Percentiles rank a stretch among this genome's conserved stretches.
Evolutionary conservation across 2,329 filamentous ascomycete species (phyloP).

Genomic region (Paraphoma chrysanthemicola): DNA sequence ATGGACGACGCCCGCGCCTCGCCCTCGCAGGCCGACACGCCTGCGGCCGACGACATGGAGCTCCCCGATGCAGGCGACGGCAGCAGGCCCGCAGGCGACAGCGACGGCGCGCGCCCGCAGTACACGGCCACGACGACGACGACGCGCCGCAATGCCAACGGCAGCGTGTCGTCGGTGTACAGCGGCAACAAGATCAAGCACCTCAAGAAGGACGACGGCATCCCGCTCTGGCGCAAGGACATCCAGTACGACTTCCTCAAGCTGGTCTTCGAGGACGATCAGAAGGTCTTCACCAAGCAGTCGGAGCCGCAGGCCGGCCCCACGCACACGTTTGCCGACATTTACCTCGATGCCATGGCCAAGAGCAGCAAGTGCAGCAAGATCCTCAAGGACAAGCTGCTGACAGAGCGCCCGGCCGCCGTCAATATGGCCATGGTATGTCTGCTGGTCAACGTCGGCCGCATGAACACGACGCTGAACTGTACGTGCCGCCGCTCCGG

Average conservation of each 20-base stretch:
- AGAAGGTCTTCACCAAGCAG: slow-evolving; percentile 85
- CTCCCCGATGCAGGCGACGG: background rate
- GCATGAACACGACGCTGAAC: slow-evolving; percentile 99
- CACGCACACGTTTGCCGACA: slow-evolving; percentile 80
- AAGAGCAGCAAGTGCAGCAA: slow-evolving; percentile 99
- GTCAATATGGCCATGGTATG: slow-evolving; percentile 99
- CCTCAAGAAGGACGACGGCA: slow-evolving; percentile 87
- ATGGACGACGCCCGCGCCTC: slow-evolving; percentile 44
- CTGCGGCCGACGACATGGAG: slow-evolving; percentile 42
- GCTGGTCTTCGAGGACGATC: slow-evolving; percentile 78
- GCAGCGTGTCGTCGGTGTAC: slow-evolving; percentile 70
- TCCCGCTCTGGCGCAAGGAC: slow-evolving; percentile 84
- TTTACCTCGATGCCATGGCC: slow-evolving; percentile 99
- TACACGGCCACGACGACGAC: slow-evolving; percentile 59
- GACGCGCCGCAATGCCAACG: slow-evolving; percentile 68
- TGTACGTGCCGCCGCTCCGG: slow-evolving; percentile 64
- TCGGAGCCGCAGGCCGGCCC: slow-evolving; percentile 79
- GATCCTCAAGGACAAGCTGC: slow-evolving; percentile 93
- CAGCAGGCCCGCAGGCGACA: slow-evolving; percentile 22
- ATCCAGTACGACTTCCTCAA: slow-evolving; percentile 88
- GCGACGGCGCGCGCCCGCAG: slow-evolving; percentile 40
- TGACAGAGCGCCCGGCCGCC: slow-evolving; percentile 88
- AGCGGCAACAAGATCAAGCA: slow-evolving; percentile 81
- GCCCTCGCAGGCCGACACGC: slow-evolving; percentile 37
- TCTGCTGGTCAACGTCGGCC: slow-evolving; percentile 91